A percentile compares a stretch with the other conserved stretches of the same genome.
These are phyloP conservation scores for Sporopachydermia quercuum DNA, from an alignment of 805 yeast genomes.

Conservation along the genomic window DNA sequence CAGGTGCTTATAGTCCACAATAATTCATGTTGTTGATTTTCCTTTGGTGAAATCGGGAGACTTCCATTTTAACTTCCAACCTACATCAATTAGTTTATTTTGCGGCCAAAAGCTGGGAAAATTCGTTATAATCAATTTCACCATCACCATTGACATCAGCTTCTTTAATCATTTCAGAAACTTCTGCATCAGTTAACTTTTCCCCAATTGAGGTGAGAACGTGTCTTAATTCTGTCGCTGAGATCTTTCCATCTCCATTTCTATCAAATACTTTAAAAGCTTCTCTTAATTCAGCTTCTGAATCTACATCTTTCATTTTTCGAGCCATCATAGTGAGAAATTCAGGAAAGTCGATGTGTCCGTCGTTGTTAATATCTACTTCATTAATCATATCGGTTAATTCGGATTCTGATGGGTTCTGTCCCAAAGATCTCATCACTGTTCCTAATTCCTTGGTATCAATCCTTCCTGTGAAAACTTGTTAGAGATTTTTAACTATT, in stretches of 20 bases:
- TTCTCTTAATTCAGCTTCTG: conserved; percentile 93
- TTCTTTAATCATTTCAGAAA: conserved; percentile 92
- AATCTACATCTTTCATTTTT: conserved; percentile 91
- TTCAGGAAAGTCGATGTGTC: conserved; percentile 71
- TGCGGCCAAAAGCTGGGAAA: conserved; percentile 75
- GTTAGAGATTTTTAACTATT: conserved; percentile 3
- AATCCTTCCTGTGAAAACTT: conserved; percentile 37
- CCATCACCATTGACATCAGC: conserved; percentile 95
- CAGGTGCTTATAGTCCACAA: no score
- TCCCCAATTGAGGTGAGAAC: conserved; percentile 97
- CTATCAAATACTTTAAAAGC: conserved; percentile 95
- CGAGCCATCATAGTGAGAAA: conserved; percentile 78
- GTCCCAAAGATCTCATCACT: conserved; percentile 98
- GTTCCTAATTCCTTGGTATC: conserved; percentile 93
- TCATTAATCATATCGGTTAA: conserved; percentile 95
- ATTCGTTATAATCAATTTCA: conserved; percentile 92
- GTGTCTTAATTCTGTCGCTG: conserved; percentile 92
- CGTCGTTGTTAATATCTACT: conserved; percentile 91
- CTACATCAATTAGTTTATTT: conserved; percentile 27
- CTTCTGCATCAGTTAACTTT: conserved; percentile 90
- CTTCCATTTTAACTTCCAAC: no score
- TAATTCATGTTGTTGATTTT: no score
- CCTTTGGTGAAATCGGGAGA: no score
- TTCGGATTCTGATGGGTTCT: conserved; percentile 92
- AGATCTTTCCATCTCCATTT: conserved; percentile 90